Percentiles rank a stretch among this genome's conserved stretches.
phyloP scores from a whole-genome alignment of 2,329 filamentous ascomycete species.

The Apiospora marii region DNA sequence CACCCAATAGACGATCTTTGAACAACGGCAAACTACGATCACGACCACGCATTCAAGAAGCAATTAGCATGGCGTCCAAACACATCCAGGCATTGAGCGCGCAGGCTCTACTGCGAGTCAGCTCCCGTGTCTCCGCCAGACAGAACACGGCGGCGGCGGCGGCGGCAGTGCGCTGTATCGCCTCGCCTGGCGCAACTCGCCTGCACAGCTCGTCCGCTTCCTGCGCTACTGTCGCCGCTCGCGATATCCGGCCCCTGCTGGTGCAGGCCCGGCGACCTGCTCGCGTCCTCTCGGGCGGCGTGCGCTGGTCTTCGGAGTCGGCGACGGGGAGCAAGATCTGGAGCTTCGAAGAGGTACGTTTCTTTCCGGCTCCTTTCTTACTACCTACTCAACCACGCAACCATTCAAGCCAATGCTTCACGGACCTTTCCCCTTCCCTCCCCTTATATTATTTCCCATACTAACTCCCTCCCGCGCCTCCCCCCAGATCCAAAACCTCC shows the following conservation, averaged over 20 bases:
- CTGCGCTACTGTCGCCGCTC: constrained; percentile 17
- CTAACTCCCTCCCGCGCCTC: not conserved
- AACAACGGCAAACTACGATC: not conserved
- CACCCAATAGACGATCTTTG: not conserved
- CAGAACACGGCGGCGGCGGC: not conserved
- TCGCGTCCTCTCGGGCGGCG: not conserved
- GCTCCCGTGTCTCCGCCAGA: not conserved
- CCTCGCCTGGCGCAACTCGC: constrained; percentile 31
- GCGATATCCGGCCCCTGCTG: not conserved
- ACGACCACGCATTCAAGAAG: not conserved
- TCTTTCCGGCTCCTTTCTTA: not conserved
- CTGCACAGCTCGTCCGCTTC: constrained; percentile 23
- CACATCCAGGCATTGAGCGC: not conserved
- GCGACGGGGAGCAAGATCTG: constrained; percentile 39
- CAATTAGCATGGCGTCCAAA: not conserved
- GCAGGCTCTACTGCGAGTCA: not conserved
- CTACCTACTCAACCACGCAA: not conserved
- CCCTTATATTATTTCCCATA: not conserved
- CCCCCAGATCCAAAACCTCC: constrained; percentile 7
- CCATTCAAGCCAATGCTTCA: not conserved
- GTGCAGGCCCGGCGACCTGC: not conserved
- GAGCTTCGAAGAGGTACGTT: constrained; percentile 43
- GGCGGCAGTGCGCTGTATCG: not conserved
- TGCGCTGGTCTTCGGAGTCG: constrained; percentile 38
- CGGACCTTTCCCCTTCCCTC: not conserved